Conservation (phyloP, 129 eudicot species). For the Artemisia annua region DNA sequence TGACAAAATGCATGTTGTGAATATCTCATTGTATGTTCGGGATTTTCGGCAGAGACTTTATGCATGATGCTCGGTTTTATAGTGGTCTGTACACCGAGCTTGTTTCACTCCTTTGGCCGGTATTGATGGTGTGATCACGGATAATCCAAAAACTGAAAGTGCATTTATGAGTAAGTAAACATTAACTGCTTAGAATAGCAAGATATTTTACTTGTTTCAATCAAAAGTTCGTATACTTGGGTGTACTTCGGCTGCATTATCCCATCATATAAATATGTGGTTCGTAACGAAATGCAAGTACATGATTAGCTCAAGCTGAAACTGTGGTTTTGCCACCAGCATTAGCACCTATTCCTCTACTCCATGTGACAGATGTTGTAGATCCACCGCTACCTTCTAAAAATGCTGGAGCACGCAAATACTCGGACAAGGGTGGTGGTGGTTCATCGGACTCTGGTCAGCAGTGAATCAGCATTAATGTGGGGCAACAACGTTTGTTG, state of each 20-base stretch:
- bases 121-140: conserved; percentile 73
- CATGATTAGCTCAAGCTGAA: neutral
- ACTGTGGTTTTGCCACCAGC: conserved; percentile 51
- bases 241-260: neutral
- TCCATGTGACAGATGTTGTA: conserved; percentile 42
- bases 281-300: no score
- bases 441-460: conserved; percentile 19
- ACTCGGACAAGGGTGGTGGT: neutral
- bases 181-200: neutral
- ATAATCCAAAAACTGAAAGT: conserved; percentile 71
- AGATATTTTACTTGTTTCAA: no score
- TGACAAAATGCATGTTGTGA: conserved; percentile 61
- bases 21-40: conserved; percentile 64
- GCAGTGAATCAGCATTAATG: conserved; percentile 1
- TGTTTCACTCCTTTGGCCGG: conserved; percentile 40
- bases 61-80: conserved; percentile 57
- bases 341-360: conserved; percentile 44
- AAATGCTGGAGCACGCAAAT: conserved; percentile 13
- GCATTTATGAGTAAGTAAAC: conserved; percentile 71
- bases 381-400: conserved; percentile 79
- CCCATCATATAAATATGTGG: neutral
- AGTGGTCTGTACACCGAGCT: conserved; percentile 76
- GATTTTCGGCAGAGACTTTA: conserved; percentile 54
- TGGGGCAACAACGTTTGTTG: conserved; percentile 27
- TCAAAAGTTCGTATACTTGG: neutral